Base-by-base conservation (phyloP, 768 basidiomycete species). In the Strobilomyces confusus region DNA sequence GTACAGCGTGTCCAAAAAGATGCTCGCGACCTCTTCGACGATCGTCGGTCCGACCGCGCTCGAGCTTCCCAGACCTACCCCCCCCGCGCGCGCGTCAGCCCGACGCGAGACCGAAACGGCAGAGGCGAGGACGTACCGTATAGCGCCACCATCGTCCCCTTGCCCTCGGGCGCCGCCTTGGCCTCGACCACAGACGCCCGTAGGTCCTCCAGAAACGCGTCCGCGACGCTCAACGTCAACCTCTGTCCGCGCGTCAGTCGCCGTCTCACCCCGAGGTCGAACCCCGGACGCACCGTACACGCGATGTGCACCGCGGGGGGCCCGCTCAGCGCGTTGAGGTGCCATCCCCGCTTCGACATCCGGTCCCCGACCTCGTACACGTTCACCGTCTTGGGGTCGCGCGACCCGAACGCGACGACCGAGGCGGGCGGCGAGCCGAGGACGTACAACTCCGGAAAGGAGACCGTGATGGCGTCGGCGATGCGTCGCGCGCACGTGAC, bases 261-360 rank as follows among this genome's bases (percentile, higher is more conserved):
- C 29, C 7, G 29, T n/a, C n/a, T n/a, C 6, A 9, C 6, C 29
- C 13, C 23, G 26, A 23, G n/a, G n/a, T n/a, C 15, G 20, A 36
- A 11, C 29, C 25, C 9, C 61, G 30, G 7, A 65, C 88, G 61
- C 63, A 95, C 92, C 62, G 95, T 99, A 71, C 87, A 89, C 33
- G 94, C 94, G 59, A 98, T 90, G 70, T 99, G 97, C 40, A 98
- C 78, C 9, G 87, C 93, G 12, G 88, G 75, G 1, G 94, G 92
- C 11, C 81, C 76, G 40, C 75, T 80, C 52, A 99, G 68, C 14
- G 85, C 94, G 63, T 92, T 98, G 58, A 99, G 64, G 72, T 95
- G 91, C 93, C 95, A 98, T 3, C 95, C 97, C 37, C 77, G 75
- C 66, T 83, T 80, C 25, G 80, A 72, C 93, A 98, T 95, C 54